These are phyloP conservation scores for Fusarium tupiense DNA, from an alignment of 2,329 filamentous ascomycete species.

Conservation along the genomic window DNA sequence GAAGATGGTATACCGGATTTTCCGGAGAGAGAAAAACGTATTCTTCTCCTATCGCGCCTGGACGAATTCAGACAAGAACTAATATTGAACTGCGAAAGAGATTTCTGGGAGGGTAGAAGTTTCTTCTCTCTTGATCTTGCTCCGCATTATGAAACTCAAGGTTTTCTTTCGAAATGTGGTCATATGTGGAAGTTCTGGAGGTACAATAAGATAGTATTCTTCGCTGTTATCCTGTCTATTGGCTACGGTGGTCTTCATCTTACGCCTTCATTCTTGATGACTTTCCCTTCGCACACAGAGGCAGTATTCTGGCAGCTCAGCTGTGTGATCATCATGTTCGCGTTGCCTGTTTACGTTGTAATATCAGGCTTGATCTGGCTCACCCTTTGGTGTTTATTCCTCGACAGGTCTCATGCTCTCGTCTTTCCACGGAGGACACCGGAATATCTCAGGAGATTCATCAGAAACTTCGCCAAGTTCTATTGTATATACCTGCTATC, in stretches of 20 bases:
- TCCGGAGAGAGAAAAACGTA: background rate
- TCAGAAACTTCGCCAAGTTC: background rate
- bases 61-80: background rate
- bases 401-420: background rate
- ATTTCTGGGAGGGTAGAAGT: background rate
- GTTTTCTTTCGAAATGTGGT: background rate
- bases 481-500: background rate
- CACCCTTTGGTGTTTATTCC: background rate
- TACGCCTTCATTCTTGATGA: background rate
- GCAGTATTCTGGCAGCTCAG: background rate
- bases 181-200: background rate
- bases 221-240: background rate
- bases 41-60: background rate
- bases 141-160: background rate
- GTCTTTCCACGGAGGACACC: background rate
- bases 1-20: background rate
- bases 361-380: background rate
- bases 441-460: background rate
- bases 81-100: background rate
- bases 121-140: background rate
- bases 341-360: background rate
- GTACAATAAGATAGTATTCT: rapidly evolving
- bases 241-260: background rate
- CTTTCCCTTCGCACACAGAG: background rate
- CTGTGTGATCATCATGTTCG: background rate